A percentile compares a stretch with the other conserved stretches of the same genome.
phyloP scores from a whole-genome alignment of 1,139 yeast species.

The Hyphopichia buzzinii region DNA sequence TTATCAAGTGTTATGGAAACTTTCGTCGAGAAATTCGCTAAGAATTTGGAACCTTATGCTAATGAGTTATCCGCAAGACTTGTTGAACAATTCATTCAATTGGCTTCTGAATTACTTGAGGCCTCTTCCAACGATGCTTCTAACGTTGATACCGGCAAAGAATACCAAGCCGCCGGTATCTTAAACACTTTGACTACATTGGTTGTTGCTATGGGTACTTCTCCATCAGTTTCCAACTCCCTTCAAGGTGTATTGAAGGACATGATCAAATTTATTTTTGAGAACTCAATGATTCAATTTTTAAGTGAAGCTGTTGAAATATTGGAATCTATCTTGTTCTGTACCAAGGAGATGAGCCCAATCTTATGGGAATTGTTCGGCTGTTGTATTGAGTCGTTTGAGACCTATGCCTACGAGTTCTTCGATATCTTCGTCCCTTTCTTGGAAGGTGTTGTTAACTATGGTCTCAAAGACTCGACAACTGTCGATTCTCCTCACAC shows the following conservation, averaged over 20 bases:
- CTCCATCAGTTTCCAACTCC: slow-evolving; percentile 42
- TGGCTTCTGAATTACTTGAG: slow-evolving; percentile 46
- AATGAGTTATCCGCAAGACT: slow-evolving; percentile 47
- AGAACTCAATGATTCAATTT: slow-evolving; percentile 48
- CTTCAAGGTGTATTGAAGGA: slow-evolving; percentile 41
- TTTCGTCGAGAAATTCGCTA: slow-evolving; percentile 52
- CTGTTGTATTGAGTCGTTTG: slow-evolving; percentile 45
- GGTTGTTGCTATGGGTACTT: slow-evolving; percentile 50
- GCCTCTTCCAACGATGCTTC: slow-evolving; percentile 22
- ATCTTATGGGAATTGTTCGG: slow-evolving; percentile 47
- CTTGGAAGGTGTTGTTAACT: slow-evolving; percentile 46
- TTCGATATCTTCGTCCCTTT: slow-evolving; percentile 50
- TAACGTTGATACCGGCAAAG: slow-evolving; percentile 41
- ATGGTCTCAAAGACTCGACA: slow-evolving; percentile 41
- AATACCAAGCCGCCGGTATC: slow-evolving; percentile 52
- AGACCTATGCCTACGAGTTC: slow-evolving; percentile 53
- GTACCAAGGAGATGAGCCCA: slow-evolving; percentile 42
- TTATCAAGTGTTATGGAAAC: slow-evolving; percentile 56
- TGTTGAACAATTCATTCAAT: slow-evolving; percentile 44
- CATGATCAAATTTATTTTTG: slow-evolving; percentile 45
- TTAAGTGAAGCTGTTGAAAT: slow-evolving; percentile 50
- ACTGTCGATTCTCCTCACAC: slow-evolving; percentile 39
- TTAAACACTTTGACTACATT: slow-evolving; percentile 51
- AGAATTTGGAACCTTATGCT: slow-evolving; percentile 56
- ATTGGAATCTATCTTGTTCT: slow-evolving; percentile 45